These are phyloP conservation scores for Brasilioporus rufonigricans DNA, from an alignment of 768 basidiomycete genomes.

Conservation along the genomic window DNA sequence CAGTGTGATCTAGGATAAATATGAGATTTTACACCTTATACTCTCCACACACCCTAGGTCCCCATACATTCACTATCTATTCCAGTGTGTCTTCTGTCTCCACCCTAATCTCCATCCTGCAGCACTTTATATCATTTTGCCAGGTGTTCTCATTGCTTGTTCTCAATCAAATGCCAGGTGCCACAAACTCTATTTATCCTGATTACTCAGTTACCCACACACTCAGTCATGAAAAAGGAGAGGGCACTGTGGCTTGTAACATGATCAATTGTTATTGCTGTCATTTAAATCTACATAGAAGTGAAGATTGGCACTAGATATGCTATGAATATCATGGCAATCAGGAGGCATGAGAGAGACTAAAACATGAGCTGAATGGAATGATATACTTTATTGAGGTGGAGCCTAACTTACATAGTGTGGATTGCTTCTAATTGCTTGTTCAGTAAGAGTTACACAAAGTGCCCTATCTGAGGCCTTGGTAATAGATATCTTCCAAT, in stretches of 20 bases:
- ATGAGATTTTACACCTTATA: slow-evolving; percentile 36
- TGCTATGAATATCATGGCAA: too few species aligned
- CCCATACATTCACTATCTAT: slow-evolving; percentile 31
- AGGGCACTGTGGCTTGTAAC: slow-evolving; percentile 26
- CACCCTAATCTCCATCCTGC: slow-evolving; percentile 34
- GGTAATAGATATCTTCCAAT: too few species aligned
- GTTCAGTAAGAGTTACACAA: too few species aligned
- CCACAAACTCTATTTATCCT: slow-evolving; percentile 7
- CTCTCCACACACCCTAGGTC: slow-evolving; percentile 31
- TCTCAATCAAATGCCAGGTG: slow-evolving; percentile 15
- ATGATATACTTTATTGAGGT: too few species aligned
- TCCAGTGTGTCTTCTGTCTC: slow-evolving; percentile 30
- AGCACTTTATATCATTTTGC: slow-evolving; percentile 23
- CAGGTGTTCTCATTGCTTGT: slow-evolving; percentile 12
- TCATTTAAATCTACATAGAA: too few species aligned
- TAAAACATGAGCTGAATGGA: too few species aligned
- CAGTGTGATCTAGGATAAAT: slow-evolving; percentile 30
- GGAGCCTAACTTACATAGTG: too few species aligned
- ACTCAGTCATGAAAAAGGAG: slow-evolving; percentile 4
- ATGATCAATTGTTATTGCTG: slow-evolving; percentile 22
- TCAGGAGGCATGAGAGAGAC: too few species aligned
- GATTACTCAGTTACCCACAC: slow-evolving; percentile 4
- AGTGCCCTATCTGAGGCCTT: too few species aligned
- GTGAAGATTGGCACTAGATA: too few species aligned
- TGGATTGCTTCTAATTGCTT: too few species aligned